Evolutionary conservation across 192 early-diverging fungal genomes (phyloP), one percentile per base, ranked within the genome.

Genomic region (Funneliformis mosseae): DNA sequence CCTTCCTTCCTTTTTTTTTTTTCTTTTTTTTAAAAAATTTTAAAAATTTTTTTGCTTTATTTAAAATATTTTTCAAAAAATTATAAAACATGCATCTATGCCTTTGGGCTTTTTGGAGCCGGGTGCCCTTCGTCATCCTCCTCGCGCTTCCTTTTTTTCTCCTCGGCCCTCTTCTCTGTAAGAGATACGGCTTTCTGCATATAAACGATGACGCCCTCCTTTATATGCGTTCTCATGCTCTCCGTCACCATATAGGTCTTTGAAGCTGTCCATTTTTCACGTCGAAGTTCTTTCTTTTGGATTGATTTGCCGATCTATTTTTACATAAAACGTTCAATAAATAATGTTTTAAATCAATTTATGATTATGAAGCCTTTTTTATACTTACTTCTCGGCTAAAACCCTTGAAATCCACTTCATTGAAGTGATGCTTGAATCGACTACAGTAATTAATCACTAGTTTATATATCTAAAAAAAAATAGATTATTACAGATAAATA

Each of bases 361-460:
- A n/a, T n/a, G 12, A 48, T 48, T 48, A 12, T 48, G 8, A 0
- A 48, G 9, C 0, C 21, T 21, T 55, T 55, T 18, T 55, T 55
- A 18, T 7, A 55, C 50, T 55, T 55, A 55, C 50, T 55, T 55
- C 50, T 55, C 50, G 50, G 21, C 50, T 55, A 6, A 55, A 55
- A 16, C 50, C 50, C 21, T 55, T 55, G 50, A 55, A 55, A 55
- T 55, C 50, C 0, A 55, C 16, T n/a, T 55, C 50, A 21, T 55
- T 55, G 50, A 55, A 55, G 16, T 70, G 68, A 9, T n/a, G n/a
- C 4, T 70, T 70, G 21, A 70, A 70, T 21, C 68, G 14, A 42
- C 68, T 70, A 9, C 68, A 70, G 21, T 70, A 70, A 70, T 70
- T 41, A 10, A 70, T 42, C 8, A 70, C 68, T 5, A 67, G 33